These are phyloP conservation scores for Massospora cicadina DNA, from an alignment of 371 early-diverging fungal species.

Conservation along the genomic window DNA sequence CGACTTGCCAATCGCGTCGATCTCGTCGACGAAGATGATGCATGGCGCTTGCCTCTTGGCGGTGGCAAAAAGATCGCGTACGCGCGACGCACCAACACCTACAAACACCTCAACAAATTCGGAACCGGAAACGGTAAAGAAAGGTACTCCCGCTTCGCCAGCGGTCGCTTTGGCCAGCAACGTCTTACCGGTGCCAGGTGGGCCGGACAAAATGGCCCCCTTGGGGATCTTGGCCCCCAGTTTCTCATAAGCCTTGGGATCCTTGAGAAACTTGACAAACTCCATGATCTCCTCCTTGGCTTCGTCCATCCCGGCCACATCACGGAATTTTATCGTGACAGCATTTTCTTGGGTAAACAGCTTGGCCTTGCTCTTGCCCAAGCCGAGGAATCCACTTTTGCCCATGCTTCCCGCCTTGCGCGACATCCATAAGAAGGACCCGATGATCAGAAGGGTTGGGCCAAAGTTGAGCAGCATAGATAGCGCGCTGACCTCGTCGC, in stretches of 20 bases:
- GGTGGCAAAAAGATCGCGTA: constrained; percentile 90
- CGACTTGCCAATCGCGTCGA: constrained; percentile 98
- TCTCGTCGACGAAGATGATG: constrained; percentile 99
- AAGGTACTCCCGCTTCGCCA: constrained; percentile 96
- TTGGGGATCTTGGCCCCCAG: constrained; percentile 99
- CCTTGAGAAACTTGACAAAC: constrained; percentile 98
- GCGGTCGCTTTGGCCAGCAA: constrained; percentile 97
- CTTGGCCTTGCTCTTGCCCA: constrained; percentile 91
- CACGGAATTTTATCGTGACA: constrained; percentile 92
- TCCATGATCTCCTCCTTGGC: constrained; percentile 99
- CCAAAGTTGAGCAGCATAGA: constrained; percentile 69
- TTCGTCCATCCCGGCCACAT: constrained; percentile 99
- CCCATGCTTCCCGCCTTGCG: constrained; percentile 52
- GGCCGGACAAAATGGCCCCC: constrained; percentile 97
- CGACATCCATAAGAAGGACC: constrained; percentile 70
- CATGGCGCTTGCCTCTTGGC: constrained; percentile 96
- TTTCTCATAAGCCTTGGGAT: constrained; percentile 89
- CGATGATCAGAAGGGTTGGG: constrained; percentile 80
- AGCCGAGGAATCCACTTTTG: constrained; percentile 78
- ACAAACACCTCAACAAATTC: constrained; percentile 99
- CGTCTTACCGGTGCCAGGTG: constrained; percentile 99
- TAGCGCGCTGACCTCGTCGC: constrained; percentile 49
- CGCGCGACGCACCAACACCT: constrained; percentile 96
- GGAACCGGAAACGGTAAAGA: constrained; percentile 94
- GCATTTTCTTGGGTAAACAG: constrained; percentile 93